Conservation (phyloP, 2,329 filamentous ascomycete genomes). For the Zalaria obscura region DNA sequence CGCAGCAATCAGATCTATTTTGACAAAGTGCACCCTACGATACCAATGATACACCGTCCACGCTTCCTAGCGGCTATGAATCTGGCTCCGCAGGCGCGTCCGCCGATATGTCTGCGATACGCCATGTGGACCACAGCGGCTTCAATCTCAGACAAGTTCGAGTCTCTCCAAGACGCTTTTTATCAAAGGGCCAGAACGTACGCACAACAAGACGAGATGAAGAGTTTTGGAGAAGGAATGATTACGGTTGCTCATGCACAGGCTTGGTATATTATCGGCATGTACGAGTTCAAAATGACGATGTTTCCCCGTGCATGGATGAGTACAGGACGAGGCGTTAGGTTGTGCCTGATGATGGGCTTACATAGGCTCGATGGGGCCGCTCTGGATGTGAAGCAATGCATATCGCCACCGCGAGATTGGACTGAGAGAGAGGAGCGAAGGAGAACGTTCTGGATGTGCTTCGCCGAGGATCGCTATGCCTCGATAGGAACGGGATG, state of each 20-base stretch:
- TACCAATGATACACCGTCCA: conserved; percentile 80
- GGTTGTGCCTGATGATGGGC: conserved; percentile 82
- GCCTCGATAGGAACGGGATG: conserved; percentile 93
- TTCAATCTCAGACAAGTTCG: conserved; percentile 68
- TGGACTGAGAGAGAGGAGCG: conserved; percentile 92
- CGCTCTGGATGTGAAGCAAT: conserved; percentile 85
- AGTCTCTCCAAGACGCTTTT: conserved; percentile 69
- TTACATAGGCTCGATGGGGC: conserved; percentile 72
- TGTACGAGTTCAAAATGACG: conserved; percentile 95
- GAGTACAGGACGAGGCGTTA: conserved; percentile 68
- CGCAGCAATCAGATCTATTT: conserved; percentile 72
- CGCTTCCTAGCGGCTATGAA: conserved; percentile 83
- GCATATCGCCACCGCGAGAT: conserved; percentile 69
- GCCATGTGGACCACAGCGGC: conserved; percentile 95
- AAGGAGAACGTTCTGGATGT: conserved; percentile 87
- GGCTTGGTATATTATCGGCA: conserved; percentile 63
- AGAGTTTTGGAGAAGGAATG: conserved; percentile 78
- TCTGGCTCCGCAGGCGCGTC: conserved; percentile 70
- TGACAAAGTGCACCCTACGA: conserved; percentile 71
- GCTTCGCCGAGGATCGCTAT: conserved; percentile 81
- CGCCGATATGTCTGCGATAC: conserved; percentile 79
- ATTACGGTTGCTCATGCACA: conserved; percentile 80
- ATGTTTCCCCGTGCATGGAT: conserved; percentile 94
- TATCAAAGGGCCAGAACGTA: conserved; percentile 86
- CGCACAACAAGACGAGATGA: conserved; percentile 77